Base-by-base conservation (phyloP, 2,329 filamentous ascomycete genomes). In the Aspergillus ruber region DNA sequence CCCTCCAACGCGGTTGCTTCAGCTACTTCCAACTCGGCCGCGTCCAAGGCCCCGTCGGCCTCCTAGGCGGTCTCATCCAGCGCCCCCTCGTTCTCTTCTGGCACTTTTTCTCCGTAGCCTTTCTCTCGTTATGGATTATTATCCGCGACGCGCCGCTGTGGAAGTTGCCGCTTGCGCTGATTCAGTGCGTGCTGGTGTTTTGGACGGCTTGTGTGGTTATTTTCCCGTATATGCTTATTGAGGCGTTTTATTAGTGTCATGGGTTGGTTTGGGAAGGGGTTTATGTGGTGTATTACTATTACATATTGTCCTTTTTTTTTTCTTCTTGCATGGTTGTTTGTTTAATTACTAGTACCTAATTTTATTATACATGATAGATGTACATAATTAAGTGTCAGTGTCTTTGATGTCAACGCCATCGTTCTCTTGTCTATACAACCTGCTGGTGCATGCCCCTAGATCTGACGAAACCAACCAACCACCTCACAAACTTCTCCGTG, bases 61-160 rank as follows among this genome's bases (percentile, higher is more conserved):
- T 98, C 50, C 76, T 98, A 7, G 88, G 82, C 0, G 93, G 90
- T 12, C 78, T 97, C 48, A 84, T 95, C 55, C 80, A 84, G 43
- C 80, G 83, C 46, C 93, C 93, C 0, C 68, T 83, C 44, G 79
- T 90, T 35, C 81, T 98, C 35, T 84, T 93, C 58, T 87, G 86
- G 65, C 93, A 98, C 70, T 98, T 98, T 74, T 98, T 96, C 72
- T 81, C 84, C 23, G 93, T 98, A 27, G 93, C 93, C 2, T 83
- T 97, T 56, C 80, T 95, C 55, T 83, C 85, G 21, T 89, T 97
- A 55, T 94, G 87, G 85, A 69, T 84, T 39, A 69, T 83, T 54
- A 74, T 76, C 63, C 62, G 77, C 62, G 66, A 77, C 52, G 57
- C 76, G 1, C 73, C 74, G 42, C 59, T 66, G 66, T 80, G 54